These are phyloP conservation scores for Lumnitzera racemosa DNA, from an alignment of 345 rosid genomes.

Conservation along the genomic window DNA sequence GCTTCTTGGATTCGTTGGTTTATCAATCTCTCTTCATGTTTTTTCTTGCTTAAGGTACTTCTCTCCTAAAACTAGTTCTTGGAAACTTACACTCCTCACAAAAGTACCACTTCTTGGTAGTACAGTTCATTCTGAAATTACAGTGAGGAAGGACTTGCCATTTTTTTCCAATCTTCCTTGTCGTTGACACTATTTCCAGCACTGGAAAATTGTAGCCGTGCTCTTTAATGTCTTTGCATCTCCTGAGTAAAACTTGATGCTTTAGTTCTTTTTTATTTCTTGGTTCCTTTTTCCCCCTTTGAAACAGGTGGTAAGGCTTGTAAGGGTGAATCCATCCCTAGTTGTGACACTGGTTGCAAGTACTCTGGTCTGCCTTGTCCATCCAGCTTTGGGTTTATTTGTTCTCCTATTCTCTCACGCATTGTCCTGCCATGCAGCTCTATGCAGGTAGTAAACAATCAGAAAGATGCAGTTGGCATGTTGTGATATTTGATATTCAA, in stretches of 20 bases:
- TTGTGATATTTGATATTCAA: slow-evolving; percentile 2
- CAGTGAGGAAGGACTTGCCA: too few relatives aligned
- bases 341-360: slow-evolving; percentile 48
- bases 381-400: slow-evolving; percentile 84
- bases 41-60: slow-evolving; percentile 58
- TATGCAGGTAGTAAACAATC: slow-evolving; percentile 48
- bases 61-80: not conserved
- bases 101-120: not conserved
- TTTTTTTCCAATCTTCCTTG: too few relatives aligned
- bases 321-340: slow-evolving; percentile 50
- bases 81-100: slow-evolving; percentile 2
- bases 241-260: not conserved
- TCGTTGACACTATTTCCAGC: too few relatives aligned
- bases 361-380: slow-evolving; percentile 62
- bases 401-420: slow-evolving; percentile 57
- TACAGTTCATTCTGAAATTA: too few relatives aligned
- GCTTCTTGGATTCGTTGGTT: slow-evolving; percentile 47
- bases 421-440: slow-evolving; percentile 63
- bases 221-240: too few relatives aligned
- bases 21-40: slow-evolving; percentile 50
- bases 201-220: too few relatives aligned
- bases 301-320: slow-evolving; percentile 63
- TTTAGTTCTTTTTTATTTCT: not conserved
- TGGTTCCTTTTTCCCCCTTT: slow-evolving; percentile 9
- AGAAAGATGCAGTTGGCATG: not conserved